Evolutionary conservation across 768 basidiomycete species (phyloP).

Genomic region (Russula lepida): DNA sequence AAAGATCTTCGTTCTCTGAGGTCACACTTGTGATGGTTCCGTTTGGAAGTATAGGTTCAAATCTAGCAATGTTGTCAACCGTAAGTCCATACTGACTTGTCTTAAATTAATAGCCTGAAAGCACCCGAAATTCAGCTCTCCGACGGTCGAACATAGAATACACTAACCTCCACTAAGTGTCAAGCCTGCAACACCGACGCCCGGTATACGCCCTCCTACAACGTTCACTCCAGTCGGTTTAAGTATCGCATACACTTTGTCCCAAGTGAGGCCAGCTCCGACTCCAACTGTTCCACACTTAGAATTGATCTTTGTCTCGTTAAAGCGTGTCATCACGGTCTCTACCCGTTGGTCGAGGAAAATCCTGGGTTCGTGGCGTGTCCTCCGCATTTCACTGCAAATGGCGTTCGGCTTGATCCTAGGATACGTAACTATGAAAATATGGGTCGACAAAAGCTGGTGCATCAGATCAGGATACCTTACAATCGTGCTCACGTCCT

Average conservation of each 20-base stretch:
- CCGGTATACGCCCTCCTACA: neutral
- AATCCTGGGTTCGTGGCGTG: neutral
- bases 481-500: slow-evolving; percentile 17
- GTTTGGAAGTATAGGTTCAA: slow-evolving; percentile 26
- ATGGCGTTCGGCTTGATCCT: neutral
- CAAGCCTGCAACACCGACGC: neutral
- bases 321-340: neutral
- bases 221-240: neutral
- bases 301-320: neutral
- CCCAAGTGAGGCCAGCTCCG: neutral
- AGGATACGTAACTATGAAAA: neutral
- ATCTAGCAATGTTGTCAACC: slow-evolving; percentile 28
- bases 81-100: slow-evolving; percentile 29
- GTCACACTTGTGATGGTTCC: slow-evolving; percentile 17
- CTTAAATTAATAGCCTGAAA: slow-evolving; percentile 27
- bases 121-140: slow-evolving; percentile 1
- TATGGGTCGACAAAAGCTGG: neutral
- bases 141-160: neutral
- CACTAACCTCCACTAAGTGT: slow-evolving; percentile 17
- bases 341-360: neutral
- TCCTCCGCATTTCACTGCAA: neutral
- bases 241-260: neutral
- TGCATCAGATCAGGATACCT: slow-evolving; percentile 9
- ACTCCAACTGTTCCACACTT: neutral
- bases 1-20: neutral